phyloP scores from a whole-genome alignment of 2,329 filamentous ascomycete genomes.

The Aspergillus japonicus region DNA sequence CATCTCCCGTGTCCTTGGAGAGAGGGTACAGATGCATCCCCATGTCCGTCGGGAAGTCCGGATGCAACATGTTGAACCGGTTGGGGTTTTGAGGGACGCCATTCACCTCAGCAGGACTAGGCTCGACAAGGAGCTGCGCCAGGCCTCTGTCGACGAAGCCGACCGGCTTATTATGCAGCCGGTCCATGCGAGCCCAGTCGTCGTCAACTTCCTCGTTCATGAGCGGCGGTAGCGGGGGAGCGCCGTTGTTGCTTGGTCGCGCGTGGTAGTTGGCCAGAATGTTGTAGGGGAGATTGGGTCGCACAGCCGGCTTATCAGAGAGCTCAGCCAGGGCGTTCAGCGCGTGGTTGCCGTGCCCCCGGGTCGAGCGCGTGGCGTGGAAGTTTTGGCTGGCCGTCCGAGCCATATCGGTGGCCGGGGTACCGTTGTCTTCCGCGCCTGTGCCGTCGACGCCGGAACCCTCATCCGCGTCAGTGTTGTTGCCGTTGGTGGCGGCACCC shows the following conservation, averaged over 20 bases:
- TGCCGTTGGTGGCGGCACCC: constrained; percentile 39
- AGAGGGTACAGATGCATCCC: constrained; percentile 45
- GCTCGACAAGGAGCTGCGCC: constrained; percentile 41
- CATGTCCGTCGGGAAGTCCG: constrained; percentile 45
- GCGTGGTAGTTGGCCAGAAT: constrained; percentile 48
- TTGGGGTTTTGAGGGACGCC: constrained; percentile 34
- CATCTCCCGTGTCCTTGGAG: constrained; percentile 8
- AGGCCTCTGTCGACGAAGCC: constrained; percentile 45
- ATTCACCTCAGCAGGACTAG: constrained; percentile 29
- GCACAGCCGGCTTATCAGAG: constrained; percentile 49
- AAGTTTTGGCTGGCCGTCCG: constrained; percentile 58
- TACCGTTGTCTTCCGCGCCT: constrained; percentile 43
- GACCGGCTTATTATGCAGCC: constrained; percentile 37
- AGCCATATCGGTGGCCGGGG: constrained; percentile 57
- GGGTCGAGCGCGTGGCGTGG: constrained; percentile 55
- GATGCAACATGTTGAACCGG: constrained; percentile 42
- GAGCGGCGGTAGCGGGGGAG: constrained; percentile 43
- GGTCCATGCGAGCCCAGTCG: constrained; percentile 43
- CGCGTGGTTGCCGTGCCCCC: constrained; percentile 52
- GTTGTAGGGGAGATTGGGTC: constrained; percentile 48
- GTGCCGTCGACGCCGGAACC: constrained; percentile 35
- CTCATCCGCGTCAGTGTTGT: constrained; percentile 44
- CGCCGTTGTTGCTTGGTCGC: constrained; percentile 41
- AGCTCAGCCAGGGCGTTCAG: constrained; percentile 58
- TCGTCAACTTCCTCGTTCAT: constrained; percentile 50